Percentiles rank a stretch among this genome's conserved stretches.
These are phyloP conservation scores for Neonectria faginata DNA, from an alignment of 2,329 filamentous ascomycete genomes.

Conservation along the genomic window DNA sequence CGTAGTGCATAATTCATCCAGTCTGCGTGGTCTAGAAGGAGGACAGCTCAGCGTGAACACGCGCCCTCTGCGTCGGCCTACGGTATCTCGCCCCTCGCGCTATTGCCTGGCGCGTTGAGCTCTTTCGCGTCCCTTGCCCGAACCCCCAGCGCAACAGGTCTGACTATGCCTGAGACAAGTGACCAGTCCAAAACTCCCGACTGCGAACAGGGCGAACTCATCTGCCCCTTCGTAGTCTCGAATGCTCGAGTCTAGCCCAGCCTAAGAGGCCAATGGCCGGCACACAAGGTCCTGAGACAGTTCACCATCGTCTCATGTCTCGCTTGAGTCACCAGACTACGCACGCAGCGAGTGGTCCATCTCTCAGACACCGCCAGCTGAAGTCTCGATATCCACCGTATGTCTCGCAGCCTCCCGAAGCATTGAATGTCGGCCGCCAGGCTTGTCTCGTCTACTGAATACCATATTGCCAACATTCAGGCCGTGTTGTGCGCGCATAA, in stretches of 20 bases:
- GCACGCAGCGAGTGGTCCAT: slow-evolving; percentile 11
- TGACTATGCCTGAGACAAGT: slow-evolving; percentile 23
- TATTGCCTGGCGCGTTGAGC: slow-evolving; percentile 6
- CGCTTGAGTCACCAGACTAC: slow-evolving; percentile 21
- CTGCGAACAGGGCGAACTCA: neutral
- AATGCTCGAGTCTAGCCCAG: slow-evolving; percentile 26
- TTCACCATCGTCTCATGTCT: slow-evolving; percentile 32
- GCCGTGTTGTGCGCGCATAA: neutral
- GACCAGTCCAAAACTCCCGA: slow-evolving; percentile 9
- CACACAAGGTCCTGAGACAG: slow-evolving; percentile 39
- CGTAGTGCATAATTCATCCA: neutral
- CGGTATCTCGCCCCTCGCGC: slow-evolving; percentile 1
- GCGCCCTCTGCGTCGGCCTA: neutral
- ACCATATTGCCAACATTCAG: neutral
- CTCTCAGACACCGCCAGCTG: neutral
- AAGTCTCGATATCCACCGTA: slow-evolving; percentile 5
- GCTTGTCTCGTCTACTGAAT: slow-evolving; percentile 8
- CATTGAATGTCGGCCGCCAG: slow-evolving; percentile 8
- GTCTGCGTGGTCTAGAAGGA: neutral
- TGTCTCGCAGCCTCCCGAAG: slow-evolving; percentile 23
- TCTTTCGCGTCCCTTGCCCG: neutral
- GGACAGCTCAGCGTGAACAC: neutral
- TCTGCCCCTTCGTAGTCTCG: slow-evolving; percentile 20
- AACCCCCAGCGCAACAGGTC: neutral
- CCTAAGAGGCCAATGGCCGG: slow-evolving; percentile 18